These are phyloP conservation scores for Helminthosporium solani DNA, from an alignment of 2,329 filamentous ascomycete species.

Conservation along the genomic window DNA sequence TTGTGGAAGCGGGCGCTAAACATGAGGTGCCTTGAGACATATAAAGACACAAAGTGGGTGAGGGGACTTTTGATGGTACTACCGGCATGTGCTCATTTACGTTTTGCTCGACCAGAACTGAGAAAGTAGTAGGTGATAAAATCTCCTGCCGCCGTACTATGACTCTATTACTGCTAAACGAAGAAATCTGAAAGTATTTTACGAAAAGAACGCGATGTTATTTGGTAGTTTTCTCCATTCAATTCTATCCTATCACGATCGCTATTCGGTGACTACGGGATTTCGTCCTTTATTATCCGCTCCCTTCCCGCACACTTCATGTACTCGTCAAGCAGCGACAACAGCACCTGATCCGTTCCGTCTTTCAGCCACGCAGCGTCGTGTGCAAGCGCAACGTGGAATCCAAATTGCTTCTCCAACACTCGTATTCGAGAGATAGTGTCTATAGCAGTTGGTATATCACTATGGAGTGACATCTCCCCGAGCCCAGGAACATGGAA, in stretches of 20 bases:
- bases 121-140: no score
- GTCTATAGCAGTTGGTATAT: constrained; percentile 25
- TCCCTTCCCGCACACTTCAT: constrained; percentile 26
- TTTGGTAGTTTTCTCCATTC: no score
- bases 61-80: no score
- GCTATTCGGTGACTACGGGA: constrained; percentile 8
- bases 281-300: constrained; percentile 23
- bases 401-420: constrained; percentile 24
- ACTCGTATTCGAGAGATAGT: constrained; percentile 28
- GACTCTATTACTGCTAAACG: no score
- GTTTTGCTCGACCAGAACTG: no score
- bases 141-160: no score
- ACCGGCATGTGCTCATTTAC: no score
- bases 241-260: neutral
- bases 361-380: constrained; percentile 33
- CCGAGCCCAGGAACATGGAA: constrained; percentile 25
- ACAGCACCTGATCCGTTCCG: constrained; percentile 26
- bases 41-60: no score
- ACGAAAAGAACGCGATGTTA: no score
- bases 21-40: neutral
- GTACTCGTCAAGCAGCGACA: constrained; percentile 29
- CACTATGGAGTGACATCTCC: constrained; percentile 29
- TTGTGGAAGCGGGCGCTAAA: neutral
- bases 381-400: constrained; percentile 34
- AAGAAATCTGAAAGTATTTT: no score